Evolutionary conservation across 2,329 filamentous ascomycete species (phyloP), one percentile per base, ranked within the genome.

Genomic region (Colletotrichum sp.): DNA sequence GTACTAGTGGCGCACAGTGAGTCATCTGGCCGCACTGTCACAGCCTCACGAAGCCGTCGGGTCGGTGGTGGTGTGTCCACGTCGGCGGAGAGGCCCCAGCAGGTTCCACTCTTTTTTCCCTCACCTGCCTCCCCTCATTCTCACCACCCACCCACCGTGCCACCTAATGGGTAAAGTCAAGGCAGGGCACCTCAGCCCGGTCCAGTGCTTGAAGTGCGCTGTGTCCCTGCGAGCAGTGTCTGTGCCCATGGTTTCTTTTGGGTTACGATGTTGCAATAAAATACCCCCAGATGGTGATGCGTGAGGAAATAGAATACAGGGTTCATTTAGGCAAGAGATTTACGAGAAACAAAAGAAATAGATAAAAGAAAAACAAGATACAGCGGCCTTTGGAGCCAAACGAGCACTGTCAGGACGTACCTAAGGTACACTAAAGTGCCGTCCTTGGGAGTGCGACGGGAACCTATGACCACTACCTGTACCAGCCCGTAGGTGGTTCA

Each of bases 41-140:
- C 58, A 69, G 70, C 73, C 73, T 75, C 71, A 65, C 28, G 32
- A 55, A 30, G 66, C 55, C 61, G 26, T 59, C 55, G 32, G 26
- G 32, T 48, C 36, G 56, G 36, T 48, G 52, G 66, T 69, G 56
- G 67, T 59, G 34, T 73, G 70, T 73, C 73, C 64, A 75, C 64
- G 73, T 75, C 48, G 69, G 56, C 64, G 64, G 59, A 26, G 32
- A 74, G 63, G 64, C 52, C 64, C 63, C 58, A 34, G 36, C 38
- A 16, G 58, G 58, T n/a, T 36, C 73, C 73, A 69, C 70, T 69
- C 26, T 52, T 72, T 58, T 72, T 69, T 73, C 36, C 66, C 67
- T 74, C 59, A 58, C 65, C 65, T 69, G 65, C 67, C 67, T 61
- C 61, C 58, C 32, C 38, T 21, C 66, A 52, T 52, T 61, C 28